Base-by-base conservation (phyloP, 1,284 basidiomycete species). In the Sporisorium graminicola region DNA sequence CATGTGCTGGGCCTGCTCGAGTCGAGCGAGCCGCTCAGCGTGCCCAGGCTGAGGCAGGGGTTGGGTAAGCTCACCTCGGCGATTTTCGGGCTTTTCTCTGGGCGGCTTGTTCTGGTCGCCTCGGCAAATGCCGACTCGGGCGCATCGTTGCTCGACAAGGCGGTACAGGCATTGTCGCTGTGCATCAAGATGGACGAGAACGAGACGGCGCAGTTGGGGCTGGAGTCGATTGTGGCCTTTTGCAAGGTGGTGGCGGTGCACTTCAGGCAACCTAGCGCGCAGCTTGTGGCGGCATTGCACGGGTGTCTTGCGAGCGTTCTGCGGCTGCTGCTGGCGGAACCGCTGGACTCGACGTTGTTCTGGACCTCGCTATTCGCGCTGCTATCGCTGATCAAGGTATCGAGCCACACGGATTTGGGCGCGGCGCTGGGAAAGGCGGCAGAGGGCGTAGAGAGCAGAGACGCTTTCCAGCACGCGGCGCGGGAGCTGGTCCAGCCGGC, bases 131-230 rank as follows among this genome's bases (percentile, higher is more conserved):
- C n/a, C n/a, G 29, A 35, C 35, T 3, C 27, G 13, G 9, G 6
- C 37, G 12, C 46, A 8, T 27, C 33, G 24, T 16, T 70, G 24
- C 62, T 78, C 4, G 44, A 68, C 6, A 68, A 63, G 26, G 61
- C 67, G 14, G 58, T 78, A 1, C 50, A 68, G 46, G 67, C 71
- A 1, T 57, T 78, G 3, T 62, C 68, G 22, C 40, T 78, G 18
- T 69, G 65, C 58, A 66, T 78, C 52, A 60, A 65, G 49, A 65
- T 66, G 59, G 76, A 78, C 62, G 76, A 78, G 44, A 56, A 53
- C 27, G 72, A 74, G 35, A 64, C 60, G 5, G 68, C 65, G 9
- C 72, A 67, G 29, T 29, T 68, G 18, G 72, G 67, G 0, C 54
- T 78, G 9, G 76, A 78, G 26, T 59, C 67, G 18, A 68, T 78